These are phyloP conservation scores for Lachancea sp. DNA, from an alignment of 805 yeast genomes.

Conservation along the genomic window DNA sequence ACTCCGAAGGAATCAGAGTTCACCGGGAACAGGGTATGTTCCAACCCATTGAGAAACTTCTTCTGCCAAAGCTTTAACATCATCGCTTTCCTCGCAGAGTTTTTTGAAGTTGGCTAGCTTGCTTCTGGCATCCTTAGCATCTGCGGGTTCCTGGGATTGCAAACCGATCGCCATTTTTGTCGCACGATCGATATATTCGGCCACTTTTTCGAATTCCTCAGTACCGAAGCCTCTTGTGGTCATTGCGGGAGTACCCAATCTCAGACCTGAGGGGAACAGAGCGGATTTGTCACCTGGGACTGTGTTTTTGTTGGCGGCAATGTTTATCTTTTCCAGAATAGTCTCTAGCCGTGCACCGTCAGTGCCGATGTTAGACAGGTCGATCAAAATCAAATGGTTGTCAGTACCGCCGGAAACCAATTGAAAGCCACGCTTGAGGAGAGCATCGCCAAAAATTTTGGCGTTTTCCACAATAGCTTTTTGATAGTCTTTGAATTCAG, in stretches of 20 bases:
- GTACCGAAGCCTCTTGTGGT: conserved; percentile 87
- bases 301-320: conserved; percentile 93
- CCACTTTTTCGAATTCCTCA: conserved; percentile 74
- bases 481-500: conserved; percentile 86
- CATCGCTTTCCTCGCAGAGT: conserved; percentile 57
- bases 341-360: conserved; percentile 97
- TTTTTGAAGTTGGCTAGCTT: conserved; percentile 62
- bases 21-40: conserved; percentile 85
- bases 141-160: conserved; percentile 39
- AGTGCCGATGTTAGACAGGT: conserved; percentile 64
- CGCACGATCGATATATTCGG: conserved; percentile 72
- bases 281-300: conserved; percentile 97
- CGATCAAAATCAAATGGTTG: conserved; percentile 83
- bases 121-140: conserved; percentile 55
- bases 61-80: conserved; percentile 52
- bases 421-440: conserved; percentile 56
- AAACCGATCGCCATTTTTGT: conserved; percentile 60
- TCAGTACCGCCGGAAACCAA: conserved; percentile 93
- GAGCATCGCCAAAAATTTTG: conserved; percentile 61
- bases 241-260: conserved; percentile 99
- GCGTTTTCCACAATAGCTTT: conserved; percentile 77
- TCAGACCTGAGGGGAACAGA: conserved; percentile 88
- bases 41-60: conserved; percentile 72
- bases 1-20: conserved; percentile 28
- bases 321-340: conserved; percentile 80